phyloP scores from a whole-genome alignment of 2,329 filamentous ascomycete genomes.

The Aspergillaceae sp. region DNA sequence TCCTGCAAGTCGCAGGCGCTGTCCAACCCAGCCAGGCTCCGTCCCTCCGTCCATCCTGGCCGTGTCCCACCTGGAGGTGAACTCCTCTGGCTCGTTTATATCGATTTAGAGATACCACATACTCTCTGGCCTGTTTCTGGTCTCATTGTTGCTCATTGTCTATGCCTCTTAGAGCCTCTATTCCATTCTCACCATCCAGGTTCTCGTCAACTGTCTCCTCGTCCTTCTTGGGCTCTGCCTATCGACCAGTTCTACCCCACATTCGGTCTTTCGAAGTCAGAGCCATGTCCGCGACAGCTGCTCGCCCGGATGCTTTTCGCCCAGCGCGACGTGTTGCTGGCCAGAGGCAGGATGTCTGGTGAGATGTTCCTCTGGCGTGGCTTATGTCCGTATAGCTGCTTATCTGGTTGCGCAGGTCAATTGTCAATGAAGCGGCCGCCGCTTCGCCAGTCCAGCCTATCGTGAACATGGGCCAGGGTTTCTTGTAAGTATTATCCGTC shows the following conservation, averaged over 20 bases:
- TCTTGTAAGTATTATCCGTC: constrained; percentile 36
- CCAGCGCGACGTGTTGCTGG: constrained; percentile 42
- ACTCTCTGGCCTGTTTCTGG: no score
- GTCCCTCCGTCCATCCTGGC: neutral
- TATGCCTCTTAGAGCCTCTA: constrained; percentile 2
- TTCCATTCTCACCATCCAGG: neutral
- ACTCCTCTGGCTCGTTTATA: no score
- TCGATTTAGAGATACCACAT: no score
- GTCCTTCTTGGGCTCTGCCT: neutral
- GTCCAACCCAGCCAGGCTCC: no score
- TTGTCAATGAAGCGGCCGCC: constrained; percentile 59
- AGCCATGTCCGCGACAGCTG: constrained; percentile 33
- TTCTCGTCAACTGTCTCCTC: neutral
- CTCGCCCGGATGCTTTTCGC: constrained; percentile 34
- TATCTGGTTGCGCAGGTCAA: constrained; percentile 41
- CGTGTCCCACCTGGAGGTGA: neutral
- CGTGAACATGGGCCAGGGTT: constrained; percentile 61
- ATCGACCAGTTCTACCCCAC: constrained; percentile 11
- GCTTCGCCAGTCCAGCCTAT: constrained; percentile 57
- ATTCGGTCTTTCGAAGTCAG: constrained; percentile 15
- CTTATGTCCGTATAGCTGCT: constrained; percentile 3
- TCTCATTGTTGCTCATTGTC: neutral
- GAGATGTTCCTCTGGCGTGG: constrained; percentile 1
- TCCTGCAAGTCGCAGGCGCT: no score
- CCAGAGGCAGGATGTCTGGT: constrained; percentile 46